Evolutionary conservation across 164 flowering plant species (phyloP).

Genomic region (Tetracentron sinense): DNA sequence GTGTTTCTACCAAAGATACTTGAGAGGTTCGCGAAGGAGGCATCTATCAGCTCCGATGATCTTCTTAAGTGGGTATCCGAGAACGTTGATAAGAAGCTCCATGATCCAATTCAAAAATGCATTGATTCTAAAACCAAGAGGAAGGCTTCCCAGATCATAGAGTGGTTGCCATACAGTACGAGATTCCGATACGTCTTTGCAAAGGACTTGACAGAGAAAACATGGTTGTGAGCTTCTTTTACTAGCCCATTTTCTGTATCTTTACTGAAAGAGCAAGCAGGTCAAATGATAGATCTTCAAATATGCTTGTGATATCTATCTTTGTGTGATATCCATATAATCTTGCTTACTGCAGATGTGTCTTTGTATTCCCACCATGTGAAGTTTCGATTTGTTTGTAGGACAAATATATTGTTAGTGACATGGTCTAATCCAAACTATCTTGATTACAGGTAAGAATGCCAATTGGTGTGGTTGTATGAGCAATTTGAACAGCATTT

Average conservation of each 20-base stretch:
- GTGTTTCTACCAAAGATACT: constrained; percentile 66
- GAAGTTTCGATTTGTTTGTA: too few relatives aligned
- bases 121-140: constrained; percentile 33
- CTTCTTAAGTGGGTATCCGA: constrained; percentile 60
- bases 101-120: constrained; percentile 56
- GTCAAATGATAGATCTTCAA: not conserved
- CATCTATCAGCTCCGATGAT: constrained; percentile 43
- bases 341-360: too few relatives aligned
- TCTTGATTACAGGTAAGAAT: too few relatives aligned
- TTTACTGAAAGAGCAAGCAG: not conserved
- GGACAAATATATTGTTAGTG: too few relatives aligned
- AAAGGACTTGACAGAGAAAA: constrained; percentile 58
- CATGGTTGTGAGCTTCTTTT: constrained; percentile 40
- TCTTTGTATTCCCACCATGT: too few relatives aligned
- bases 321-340: too few relatives aligned
- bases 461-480: too few relatives aligned
- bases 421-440: too few relatives aligned
- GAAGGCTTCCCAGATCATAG: constrained; percentile 54
- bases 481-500: too few relatives aligned
- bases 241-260: not conserved
- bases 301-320: too few relatives aligned
- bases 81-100: constrained; percentile 65
- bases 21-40: constrained; percentile 67
- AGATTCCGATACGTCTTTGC: constrained; percentile 61
- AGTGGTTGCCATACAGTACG: constrained; percentile 76